Conservation (phyloP, 495 filamentous ascomycete genomes). For the Penicillium argentinense region DNA sequence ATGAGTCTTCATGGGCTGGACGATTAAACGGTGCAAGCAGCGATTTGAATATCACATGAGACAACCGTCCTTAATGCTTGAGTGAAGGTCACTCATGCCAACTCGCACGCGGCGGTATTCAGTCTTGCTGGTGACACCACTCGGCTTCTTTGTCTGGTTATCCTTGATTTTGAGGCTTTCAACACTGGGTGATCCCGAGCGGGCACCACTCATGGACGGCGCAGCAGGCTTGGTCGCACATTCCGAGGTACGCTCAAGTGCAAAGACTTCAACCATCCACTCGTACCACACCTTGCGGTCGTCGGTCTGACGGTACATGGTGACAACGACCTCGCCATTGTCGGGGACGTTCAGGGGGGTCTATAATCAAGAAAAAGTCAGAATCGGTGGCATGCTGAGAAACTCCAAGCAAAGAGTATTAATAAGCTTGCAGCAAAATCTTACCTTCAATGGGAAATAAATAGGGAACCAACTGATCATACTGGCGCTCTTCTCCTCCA, state of each 20-base stretch:
- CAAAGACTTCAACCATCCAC: constrained; percentile 88
- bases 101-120: constrained; percentile 68
- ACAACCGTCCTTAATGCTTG: constrained; percentile 86
- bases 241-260: constrained; percentile 36
- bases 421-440: background rate
- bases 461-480: constrained; percentile 99
- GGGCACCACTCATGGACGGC: constrained; percentile 36
- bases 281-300: constrained; percentile 98
- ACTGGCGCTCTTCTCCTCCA: constrained; percentile 85
- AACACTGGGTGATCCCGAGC: constrained; percentile 30
- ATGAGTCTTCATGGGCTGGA: too few relatives aligned
- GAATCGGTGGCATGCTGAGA: background rate
- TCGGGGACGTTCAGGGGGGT: constrained; percentile 85
- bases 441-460: constrained; percentile 93
- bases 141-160: constrained; percentile 6
- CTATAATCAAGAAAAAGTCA: constrained; percentile 40
- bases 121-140: constrained; percentile 36
- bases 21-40: too few relatives aligned
- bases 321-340: constrained; percentile 78
- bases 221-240: constrained; percentile 17
- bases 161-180: constrained; percentile 28
- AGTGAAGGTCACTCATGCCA: constrained; percentile 80
- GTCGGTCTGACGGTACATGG: constrained; percentile 94
- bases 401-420: background rate
- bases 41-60: too few relatives aligned